phyloP scores from a whole-genome alignment of 495 filamentous ascomycete genomes.

The Hyaloscypha bicolor region DNA sequence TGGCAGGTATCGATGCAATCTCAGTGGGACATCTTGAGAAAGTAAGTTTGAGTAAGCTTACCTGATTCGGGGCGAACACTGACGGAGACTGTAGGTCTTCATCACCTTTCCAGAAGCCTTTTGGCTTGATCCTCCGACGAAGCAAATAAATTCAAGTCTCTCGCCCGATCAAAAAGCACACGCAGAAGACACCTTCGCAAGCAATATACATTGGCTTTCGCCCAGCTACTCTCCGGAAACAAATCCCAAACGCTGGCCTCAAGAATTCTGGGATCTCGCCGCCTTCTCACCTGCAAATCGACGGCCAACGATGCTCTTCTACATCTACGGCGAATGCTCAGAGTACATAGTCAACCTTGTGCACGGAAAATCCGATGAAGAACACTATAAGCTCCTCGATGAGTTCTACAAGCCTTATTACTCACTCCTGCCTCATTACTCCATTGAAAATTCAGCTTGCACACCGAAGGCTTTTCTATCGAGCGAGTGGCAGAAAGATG shows the following conservation, averaged over 20 bases:
- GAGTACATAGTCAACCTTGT: constrained; percentile 45
- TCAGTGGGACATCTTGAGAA: constrained; percentile 90
- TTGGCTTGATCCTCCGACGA: constrained; percentile 38
- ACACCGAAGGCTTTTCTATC: constrained; percentile 62
- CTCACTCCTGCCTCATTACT: constrained; percentile 71
- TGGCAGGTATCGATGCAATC: constrained; percentile 71
- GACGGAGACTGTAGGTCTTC: constrained; percentile 56
- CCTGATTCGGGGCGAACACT: not conserved
- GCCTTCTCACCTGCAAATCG: constrained; percentile 57
- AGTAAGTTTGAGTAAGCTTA: constrained; percentile 36
- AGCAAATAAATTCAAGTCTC: constrained; percentile 23
- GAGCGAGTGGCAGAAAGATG: constrained; percentile 81
- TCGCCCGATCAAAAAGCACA: not conserved
- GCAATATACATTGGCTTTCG: constrained; percentile 68
- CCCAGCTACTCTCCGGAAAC: constrained; percentile 59
- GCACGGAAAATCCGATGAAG: constrained; percentile 39
- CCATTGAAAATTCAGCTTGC: constrained; percentile 52
- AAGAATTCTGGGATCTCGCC: constrained; percentile 77
- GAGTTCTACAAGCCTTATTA: constrained; percentile 77
- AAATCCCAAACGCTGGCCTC: constrained; percentile 70
- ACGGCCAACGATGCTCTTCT: constrained; percentile 89
- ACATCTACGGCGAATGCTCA: constrained; percentile 71
- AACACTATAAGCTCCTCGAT: constrained; percentile 39
- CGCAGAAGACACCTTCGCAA: constrained; percentile 34
- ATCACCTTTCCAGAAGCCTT: constrained; percentile 76